Evolutionary conservation across 1,284 basidiomycete genomes (phyloP), one percentile per base, ranked within the genome.

Genomic region (Amylostereum areolatum): DNA sequence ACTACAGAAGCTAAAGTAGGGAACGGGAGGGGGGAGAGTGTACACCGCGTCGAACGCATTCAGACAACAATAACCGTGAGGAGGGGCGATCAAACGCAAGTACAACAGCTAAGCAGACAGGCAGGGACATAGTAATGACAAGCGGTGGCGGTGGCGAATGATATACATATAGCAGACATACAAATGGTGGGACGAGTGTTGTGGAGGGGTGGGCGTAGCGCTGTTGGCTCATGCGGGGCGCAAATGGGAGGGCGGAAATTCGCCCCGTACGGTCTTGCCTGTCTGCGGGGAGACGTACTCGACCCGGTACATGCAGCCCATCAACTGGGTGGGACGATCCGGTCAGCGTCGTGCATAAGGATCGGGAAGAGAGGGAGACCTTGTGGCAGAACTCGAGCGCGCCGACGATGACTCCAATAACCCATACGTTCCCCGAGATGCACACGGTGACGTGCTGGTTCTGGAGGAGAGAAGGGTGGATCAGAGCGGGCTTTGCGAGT

Each of bases 361-460:
- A 24, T 32, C 12, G 31, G 24, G 37, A 18, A 46, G 27, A 6
- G 44, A 18, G 11, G 25, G 48, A 41, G 45, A 64, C 59, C 52
- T 37, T 50, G 32, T 48, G 36, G 12, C 48, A 50, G 1, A 55
- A 25, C 4, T 60, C 48, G n/a, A 59, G 49, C n/a, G 56, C 44
- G 3, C 51, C 44, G 27, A 58, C 50, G 30, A 67, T 52, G 39
- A 65, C 29, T 2, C 64, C 67, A 3, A 58, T 50, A 8, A 65
- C 59, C 65, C 65, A 69, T 2, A 67, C 62, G 45, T 71, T 60
- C 3, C 66, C 62, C 27, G 58, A 55, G 32, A 75, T 54, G 33
- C 66, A 66, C 7, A 75, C 69, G 35, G 65, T 59, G 25, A 78
- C 73, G 4, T 55, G 54, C 50, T 77, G 66, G 40, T 69, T 65